These are phyloP conservation scores for Neurospora sp. DNA, from an alignment of 2,329 filamentous ascomycete genomes.

Conservation along the genomic window DNA sequence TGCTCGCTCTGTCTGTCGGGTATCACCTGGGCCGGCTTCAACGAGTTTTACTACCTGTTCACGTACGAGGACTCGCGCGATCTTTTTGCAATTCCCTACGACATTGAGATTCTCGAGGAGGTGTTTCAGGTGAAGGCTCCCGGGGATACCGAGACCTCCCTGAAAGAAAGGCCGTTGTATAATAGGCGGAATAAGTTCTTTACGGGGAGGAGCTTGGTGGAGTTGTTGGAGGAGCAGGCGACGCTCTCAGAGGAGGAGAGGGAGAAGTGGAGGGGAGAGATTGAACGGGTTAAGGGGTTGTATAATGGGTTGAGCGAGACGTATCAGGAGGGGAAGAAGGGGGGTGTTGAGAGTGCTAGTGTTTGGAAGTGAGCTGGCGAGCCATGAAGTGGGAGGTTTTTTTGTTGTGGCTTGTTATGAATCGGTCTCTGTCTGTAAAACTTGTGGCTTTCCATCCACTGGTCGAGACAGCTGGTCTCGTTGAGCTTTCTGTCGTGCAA, in stretches of 20 bases:
- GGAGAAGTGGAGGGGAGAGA: conserved; percentile 28
- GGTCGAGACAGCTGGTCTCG: neutral
- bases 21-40: conserved; percentile 49
- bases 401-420: neutral
- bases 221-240: conserved; percentile 29
- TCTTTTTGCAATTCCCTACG: conserved; percentile 45
- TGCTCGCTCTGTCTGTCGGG: conserved; percentile 48
- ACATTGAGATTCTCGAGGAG: conserved; percentile 46
- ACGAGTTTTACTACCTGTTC: conserved; percentile 47
- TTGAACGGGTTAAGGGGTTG: conserved; percentile 37
- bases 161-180: conserved; percentile 35
- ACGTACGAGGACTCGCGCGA: conserved; percentile 50
- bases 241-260: conserved; percentile 19
- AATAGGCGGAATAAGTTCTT: conserved; percentile 50
- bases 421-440: neutral
- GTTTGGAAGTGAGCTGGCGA: conserved; percentile 31
- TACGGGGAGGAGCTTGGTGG: conserved; percentile 30
- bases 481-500: neutral
- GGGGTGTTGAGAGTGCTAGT: conserved; percentile 33
- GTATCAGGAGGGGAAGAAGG: conserved; percentile 38
- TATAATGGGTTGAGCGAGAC: conserved; percentile 37
- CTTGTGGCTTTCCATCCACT: neutral
- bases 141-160: conserved; percentile 27
- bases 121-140: conserved; percentile 41
- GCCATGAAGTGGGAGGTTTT: too few species aligned